Percentiles rank a stretch among this genome's conserved stretches.
Evolutionary conservation across 495 filamentous ascomycete genomes (phyloP).

Genomic region (Extremus antarcticus): DNA sequence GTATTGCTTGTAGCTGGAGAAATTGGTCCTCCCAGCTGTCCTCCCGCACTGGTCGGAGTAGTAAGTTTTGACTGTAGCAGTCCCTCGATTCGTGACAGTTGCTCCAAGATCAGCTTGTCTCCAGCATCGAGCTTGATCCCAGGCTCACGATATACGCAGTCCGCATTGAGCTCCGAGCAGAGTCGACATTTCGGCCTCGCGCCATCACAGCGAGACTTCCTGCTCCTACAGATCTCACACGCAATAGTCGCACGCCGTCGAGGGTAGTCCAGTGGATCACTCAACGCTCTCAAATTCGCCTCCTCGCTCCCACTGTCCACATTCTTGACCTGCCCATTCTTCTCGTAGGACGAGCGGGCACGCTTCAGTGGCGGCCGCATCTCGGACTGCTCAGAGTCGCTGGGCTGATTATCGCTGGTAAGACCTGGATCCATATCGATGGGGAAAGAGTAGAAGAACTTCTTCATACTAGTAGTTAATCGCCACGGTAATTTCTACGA

Average conservation of each 20-base stretch:
- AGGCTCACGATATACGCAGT: slow-evolving; percentile 74
- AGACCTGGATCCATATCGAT: background rate
- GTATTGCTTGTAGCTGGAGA: slow-evolving; percentile 58
- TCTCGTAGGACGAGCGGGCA: slow-evolving; percentile 13
- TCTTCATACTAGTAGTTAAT: no score
- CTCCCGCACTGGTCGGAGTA: slow-evolving; percentile 39
- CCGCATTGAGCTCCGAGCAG: slow-evolving; percentile 68
- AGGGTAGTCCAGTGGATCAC: slow-evolving; percentile 27
- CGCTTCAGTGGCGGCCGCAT: slow-evolving; percentile 12
- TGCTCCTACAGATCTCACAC: slow-evolving; percentile 76
- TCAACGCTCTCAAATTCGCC: slow-evolving; percentile 3
- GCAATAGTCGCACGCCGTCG: slow-evolving; percentile 32
- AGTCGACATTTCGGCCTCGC: slow-evolving; percentile 72
- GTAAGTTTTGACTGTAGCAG: slow-evolving; percentile 57
- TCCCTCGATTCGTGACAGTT: slow-evolving; percentile 63
- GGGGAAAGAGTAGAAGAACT: background rate
- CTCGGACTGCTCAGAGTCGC: background rate
- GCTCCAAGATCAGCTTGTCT: slow-evolving; percentile 73
- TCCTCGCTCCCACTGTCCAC: slow-evolving; percentile 1
- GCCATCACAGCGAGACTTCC: slow-evolving; percentile 78
- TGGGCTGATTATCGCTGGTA: background rate
- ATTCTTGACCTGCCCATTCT: background rate
- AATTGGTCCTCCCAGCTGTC: slow-evolving; percentile 33
- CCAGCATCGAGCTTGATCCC: slow-evolving; percentile 81
- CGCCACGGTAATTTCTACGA: no score